These are phyloP conservation scores for Arachis stenosperma DNA, from an alignment of 306 rosid genomes.

Conservation along the genomic window DNA sequence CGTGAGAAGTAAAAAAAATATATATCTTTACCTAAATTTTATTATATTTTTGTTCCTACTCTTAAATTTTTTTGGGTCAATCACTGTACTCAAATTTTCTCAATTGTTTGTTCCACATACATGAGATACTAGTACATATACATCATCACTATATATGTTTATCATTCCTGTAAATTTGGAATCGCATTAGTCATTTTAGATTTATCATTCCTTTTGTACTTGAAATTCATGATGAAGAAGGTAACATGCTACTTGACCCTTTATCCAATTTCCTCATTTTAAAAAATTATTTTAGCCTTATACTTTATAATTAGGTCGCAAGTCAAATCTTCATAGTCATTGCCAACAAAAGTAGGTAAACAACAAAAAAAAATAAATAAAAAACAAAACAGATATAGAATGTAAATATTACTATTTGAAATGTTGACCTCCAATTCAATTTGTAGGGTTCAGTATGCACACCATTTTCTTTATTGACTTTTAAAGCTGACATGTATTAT, in stretches of 20 bases:
- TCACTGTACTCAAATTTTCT: too few relatives aligned
- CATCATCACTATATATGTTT: too few relatives aligned
- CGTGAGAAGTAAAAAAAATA: too few relatives aligned
- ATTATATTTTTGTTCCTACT: too few relatives aligned
- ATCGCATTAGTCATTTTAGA: too few relatives aligned
- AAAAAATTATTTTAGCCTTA: not conserved
- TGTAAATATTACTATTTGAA: not conserved
- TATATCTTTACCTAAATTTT: too few relatives aligned
- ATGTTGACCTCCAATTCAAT: not conserved
- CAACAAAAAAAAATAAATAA: not conserved
- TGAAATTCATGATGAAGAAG: too few relatives aligned
- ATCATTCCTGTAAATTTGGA: too few relatives aligned
- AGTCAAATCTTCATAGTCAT: slow-evolving; percentile 1
- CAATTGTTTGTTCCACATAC: too few relatives aligned
- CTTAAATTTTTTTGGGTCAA: too few relatives aligned
- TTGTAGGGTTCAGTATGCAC: not conserved
- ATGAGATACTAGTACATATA: too few relatives aligned
- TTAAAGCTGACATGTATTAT: not conserved
- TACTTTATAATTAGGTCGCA: not conserved
- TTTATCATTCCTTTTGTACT: too few relatives aligned
- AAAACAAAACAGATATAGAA: not conserved
- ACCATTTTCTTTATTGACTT: not conserved
- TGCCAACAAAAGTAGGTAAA: not conserved
- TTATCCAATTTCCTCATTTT: not conserved
- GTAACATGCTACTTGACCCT: not conserved